Evolutionary conservation across 208 protist genomes (phyloP).

Genomic region (Leishmania martiniquensis): DNA sequence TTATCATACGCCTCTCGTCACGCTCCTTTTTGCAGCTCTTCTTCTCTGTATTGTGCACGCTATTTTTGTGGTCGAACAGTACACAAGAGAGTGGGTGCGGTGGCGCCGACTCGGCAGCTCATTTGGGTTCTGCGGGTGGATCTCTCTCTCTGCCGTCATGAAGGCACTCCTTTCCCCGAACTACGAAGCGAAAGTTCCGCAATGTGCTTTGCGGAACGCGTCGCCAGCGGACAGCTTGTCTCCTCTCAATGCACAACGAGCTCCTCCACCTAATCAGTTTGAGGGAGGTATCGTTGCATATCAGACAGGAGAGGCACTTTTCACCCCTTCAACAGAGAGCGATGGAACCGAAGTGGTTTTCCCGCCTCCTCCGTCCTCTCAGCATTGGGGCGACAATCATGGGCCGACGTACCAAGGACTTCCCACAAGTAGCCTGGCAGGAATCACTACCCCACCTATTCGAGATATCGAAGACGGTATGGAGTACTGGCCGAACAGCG

Average conservation of each 20-base stretch:
- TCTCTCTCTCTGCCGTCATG: slow-evolving; percentile 38
- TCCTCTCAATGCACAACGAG: slow-evolving; percentile 2
- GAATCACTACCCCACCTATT: slow-evolving; percentile 8
- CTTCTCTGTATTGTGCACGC: slow-evolving; percentile 44
- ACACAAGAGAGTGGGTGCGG: slow-evolving; percentile 34
- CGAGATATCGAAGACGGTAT: not conserved
- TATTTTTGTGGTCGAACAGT: slow-evolving; percentile 43
- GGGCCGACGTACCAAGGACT: not conserved
- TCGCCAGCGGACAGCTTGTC: slow-evolving; percentile 1
- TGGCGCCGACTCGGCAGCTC: slow-evolving; percentile 32
- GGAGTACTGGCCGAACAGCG: slow-evolving; percentile 46
- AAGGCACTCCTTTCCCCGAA: slow-evolving; percentile 12
- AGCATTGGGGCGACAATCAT: not conserved
- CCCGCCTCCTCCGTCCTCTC: not conserved
- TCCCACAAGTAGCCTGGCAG: not conserved
- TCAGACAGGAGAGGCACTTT: not conserved
- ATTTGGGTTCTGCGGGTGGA: slow-evolving; percentile 6
- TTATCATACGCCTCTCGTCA: slow-evolving; percentile 63
- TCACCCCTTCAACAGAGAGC: not conserved
- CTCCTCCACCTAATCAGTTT: slow-evolving; percentile 3
- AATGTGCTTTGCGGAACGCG: not conserved
- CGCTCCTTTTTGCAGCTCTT: slow-evolving; percentile 51
- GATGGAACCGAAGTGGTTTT: slow-evolving; percentile 12
- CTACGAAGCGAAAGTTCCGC: not conserved
- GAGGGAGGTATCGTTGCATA: slow-evolving; percentile 19